Conservation (phyloP, 345 rosid genomes). For the Heritiera fomes region DNA sequence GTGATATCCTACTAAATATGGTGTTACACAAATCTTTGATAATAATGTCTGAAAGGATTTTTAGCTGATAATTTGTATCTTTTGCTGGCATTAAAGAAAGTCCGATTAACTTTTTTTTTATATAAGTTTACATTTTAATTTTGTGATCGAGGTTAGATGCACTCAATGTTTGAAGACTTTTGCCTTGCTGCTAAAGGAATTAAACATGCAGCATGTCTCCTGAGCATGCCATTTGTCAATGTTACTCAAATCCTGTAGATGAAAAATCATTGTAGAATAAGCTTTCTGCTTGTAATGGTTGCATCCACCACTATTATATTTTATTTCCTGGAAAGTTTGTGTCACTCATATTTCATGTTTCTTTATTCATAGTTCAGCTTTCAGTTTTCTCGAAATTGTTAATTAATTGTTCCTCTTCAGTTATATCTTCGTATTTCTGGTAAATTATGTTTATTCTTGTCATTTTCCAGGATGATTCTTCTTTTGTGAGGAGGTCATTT, state of each 20-base stretch:
- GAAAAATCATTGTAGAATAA: background rate
- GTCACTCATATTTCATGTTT: constrained; percentile 8
- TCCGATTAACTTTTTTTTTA: background rate
- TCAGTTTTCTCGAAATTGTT: background rate
- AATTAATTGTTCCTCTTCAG: background rate
- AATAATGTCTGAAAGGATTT: background rate
- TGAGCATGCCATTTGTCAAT: background rate
- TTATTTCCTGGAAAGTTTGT: constrained; percentile 7
- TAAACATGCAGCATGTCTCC: background rate
- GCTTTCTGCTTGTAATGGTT: background rate
- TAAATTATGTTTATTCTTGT: background rate
- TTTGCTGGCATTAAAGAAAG: background rate
- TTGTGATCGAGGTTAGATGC: background rate
- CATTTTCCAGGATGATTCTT: constrained; percentile 62
- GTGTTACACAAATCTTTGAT: background rate
- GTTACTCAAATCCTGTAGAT: background rate
- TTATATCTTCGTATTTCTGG: background rate
- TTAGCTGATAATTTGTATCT: background rate
- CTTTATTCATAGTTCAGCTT: constrained; percentile 15
- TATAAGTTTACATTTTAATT: background rate
- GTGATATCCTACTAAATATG: background rate
- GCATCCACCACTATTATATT: background rate
- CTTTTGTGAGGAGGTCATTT: constrained; percentile 54
- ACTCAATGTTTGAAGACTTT: background rate
- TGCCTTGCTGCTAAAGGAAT: background rate